Percentiles rank a stretch among this genome's conserved stretches.
phyloP scores from a whole-genome alignment of 2,329 filamentous ascomycete species.

The Septoria petroselini region DNA sequence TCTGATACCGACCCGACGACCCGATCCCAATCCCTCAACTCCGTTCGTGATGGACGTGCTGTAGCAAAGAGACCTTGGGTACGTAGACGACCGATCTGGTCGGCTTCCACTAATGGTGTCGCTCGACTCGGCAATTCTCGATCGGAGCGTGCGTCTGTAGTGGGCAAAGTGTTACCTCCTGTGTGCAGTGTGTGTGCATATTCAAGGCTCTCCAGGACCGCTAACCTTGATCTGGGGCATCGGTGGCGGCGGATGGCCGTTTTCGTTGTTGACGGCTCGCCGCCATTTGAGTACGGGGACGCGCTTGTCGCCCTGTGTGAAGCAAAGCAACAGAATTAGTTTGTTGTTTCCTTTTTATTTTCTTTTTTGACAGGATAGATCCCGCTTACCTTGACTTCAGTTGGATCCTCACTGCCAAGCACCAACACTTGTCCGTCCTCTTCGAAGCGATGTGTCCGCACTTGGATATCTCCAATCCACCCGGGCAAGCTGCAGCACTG shows the following conservation, averaged over 20 bases:
- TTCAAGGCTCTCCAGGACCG: constrained; percentile 40
- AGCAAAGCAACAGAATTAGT: no score
- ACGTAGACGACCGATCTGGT: no score
- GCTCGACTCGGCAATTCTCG: constrained; percentile 7
- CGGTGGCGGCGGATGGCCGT: constrained; percentile 36
- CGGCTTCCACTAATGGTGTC: constrained; percentile 15
- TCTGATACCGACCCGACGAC: no score
- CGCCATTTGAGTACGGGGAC: constrained; percentile 41
- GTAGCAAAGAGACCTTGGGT: no score
- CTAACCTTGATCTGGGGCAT: constrained; percentile 41
- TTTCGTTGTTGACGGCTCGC: constrained; percentile 35
- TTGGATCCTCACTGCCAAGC: constrained; percentile 40
- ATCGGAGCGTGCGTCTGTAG: constrained; percentile 6
- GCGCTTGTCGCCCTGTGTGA: constrained; percentile 39
- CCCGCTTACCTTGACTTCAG: constrained; percentile 39
- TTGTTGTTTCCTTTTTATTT: background rate
- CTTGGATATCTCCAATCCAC: constrained; percentile 41
- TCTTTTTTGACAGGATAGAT: background rate
- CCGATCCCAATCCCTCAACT: no score
- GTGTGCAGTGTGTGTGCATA: no score
- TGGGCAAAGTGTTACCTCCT: constrained; percentile 2
- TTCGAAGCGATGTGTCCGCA: constrained; percentile 40
- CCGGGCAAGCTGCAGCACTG: constrained; percentile 41
- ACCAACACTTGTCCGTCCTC: constrained; percentile 41
- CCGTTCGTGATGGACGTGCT: no score